Evolutionary conservation across 331 rosid species (phyloP), one percentile per base, ranked within the genome.

Genomic region (Phaseolus coccineus): DNA sequence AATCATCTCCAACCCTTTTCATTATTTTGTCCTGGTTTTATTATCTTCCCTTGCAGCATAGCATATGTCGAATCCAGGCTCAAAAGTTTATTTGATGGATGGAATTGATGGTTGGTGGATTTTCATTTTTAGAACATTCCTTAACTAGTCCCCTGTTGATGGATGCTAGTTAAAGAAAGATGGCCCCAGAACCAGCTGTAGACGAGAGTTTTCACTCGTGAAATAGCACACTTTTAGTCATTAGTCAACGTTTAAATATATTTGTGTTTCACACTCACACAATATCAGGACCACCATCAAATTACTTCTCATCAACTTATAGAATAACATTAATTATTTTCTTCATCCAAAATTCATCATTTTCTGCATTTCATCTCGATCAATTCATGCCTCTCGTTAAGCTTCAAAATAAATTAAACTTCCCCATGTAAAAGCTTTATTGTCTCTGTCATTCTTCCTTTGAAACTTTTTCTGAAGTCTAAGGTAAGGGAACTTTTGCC

Each of bases 1-100:
- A 9, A 57, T 4, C 3, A 0, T 25, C 28, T 11, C 35, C 2
- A 44, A 10, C 16, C 22, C 48, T 5, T 65, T 65, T 31, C 30
- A 37, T 39, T 65, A 65, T 53, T 53, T 55, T 22, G 62, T 55
- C 30, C 40, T 4, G 3, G 3, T 59, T 42, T 42, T 8, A 2
- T 44, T 44, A 7, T 44, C 48, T 44, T 44, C 14, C 48, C 10
- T 44, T 44, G 22, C 22, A 19, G 22, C 22, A 19, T 4, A 71
- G 82, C 83, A 77, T 66, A 72, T 77, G 71, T 82, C 42, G 77
- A 56, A 6, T 55, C 67, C 59, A 56, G 70, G 19, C 79, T 46
- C 74, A 31, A 44, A 81, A 61, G 77, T 77, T 40, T 61, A 4
- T 31, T 51, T 46, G 53, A 44, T 44, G n/a, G 63, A 77, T 77